phyloP scores from a whole-genome alignment of 768 basidiomycete genomes.

The Termitomyces heimii region DNA sequence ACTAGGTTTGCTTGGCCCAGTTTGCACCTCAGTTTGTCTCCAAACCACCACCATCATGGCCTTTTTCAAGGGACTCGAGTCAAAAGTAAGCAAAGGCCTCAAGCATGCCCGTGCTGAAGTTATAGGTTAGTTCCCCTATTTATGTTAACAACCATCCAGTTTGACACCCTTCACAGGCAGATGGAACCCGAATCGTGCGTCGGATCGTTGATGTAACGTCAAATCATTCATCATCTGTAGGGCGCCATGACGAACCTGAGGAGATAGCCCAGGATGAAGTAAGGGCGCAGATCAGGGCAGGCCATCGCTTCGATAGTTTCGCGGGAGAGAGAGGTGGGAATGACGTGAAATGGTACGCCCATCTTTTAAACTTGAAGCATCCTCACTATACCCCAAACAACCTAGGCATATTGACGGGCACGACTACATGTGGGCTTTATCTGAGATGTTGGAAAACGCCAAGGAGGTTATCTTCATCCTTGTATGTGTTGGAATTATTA shows the following conservation, averaged over 20 bases:
- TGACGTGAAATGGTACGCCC: slow-evolving; percentile 72
- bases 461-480: slow-evolving; percentile 85
- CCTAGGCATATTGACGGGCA: slow-evolving; percentile 87
- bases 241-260: slow-evolving; percentile 50
- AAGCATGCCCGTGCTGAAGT: slow-evolving; percentile 36
- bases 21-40: slow-evolving; percentile 1
- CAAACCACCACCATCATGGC: slow-evolving; percentile 7
- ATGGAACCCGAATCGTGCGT: slow-evolving; percentile 41
- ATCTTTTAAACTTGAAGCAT: too few relatives aligned
- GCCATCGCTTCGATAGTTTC: slow-evolving; percentile 85
- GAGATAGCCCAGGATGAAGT: slow-evolving; percentile 69
- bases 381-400: too few relatives aligned
- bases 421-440: slow-evolving; percentile 94
- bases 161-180: slow-evolving; percentile 23
- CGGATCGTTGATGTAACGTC: not conserved
- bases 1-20: slow-evolving; percentile 4
- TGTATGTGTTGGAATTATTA: too few relatives aligned
- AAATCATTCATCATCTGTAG: not conserved
- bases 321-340: slow-evolving; percentile 67
- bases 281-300: slow-evolving; percentile 65
- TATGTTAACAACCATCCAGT: not conserved
- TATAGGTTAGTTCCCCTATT: slow-evolving; percentile 18
- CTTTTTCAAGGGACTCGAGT: slow-evolving; percentile 2
- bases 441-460: slow-evolving; percentile 79
- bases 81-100: slow-evolving; percentile 26